Base-by-base conservation (phyloP, 768 basidiomycete genomes). In the Leccinum broughii region DNA sequence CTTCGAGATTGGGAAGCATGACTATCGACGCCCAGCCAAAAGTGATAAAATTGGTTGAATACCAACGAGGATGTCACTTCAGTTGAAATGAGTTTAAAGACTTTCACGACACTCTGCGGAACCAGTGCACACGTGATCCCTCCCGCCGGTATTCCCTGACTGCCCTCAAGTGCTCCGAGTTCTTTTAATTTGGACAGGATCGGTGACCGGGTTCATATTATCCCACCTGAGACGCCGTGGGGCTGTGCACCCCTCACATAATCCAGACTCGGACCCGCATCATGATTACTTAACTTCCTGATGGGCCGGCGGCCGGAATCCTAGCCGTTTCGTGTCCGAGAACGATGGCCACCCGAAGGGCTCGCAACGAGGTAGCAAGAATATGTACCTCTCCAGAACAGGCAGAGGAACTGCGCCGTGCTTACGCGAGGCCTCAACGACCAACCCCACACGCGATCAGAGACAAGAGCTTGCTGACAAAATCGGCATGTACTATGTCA, bases 381-480 rank as follows among this genome's bases (percentile, higher is more conserved):
- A 81, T 81, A 68, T 82, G 87, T 49, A 88, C 88, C 22, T 79
- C 85, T 51, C 68, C 80, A 54, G 82, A 82, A 58, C 90, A 92
- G 69, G 81, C 81, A 4, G 87, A 92, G 20, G 85, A 88, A 69
- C 83, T 92, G 59, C 81, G 81, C 73, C 85, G 82, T 60, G 76
- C 86, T 22, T 91, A 90, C 67, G 80, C 80, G 28, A 28, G 28
- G 28, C 61, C 71, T 76, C 48, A 88, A 86, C 61, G 79, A 84
- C 48, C 89, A 89, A 28, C 66, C 90, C 90, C 28, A 81, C 84
- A 1, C 80, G 81, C 57, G 89, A 91, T 60, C 84, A 87, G 60
- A 78, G 87, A 53, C 83, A 87, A 70, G 77, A 79, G 26, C 78
- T 93, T 22, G 84, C 89, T 7, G 79, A 83, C 60, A 81, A 78